Base-by-base conservation (phyloP, 164 flowering plant genomes). In the Euptelea pleiosperma region DNA sequence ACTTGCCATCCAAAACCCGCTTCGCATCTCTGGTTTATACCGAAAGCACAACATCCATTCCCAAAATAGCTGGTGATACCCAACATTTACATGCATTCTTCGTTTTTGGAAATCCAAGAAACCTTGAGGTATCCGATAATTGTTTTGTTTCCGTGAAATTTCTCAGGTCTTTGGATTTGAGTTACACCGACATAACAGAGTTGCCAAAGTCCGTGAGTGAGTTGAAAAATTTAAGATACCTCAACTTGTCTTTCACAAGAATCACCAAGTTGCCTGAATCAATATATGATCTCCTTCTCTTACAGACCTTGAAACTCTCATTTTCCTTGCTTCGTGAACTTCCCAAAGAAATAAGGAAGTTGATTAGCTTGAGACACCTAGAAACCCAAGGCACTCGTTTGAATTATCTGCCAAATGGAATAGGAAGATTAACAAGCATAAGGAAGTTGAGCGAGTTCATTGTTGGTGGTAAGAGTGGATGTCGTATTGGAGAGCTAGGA, bases 141-240 rank as follows among this genome's bases (percentile, higher is more conserved):
- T 19, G 25, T n/a, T 24, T 55, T 35, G n/a, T 34, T 3, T 54
- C 15, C 0, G 40, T 63, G 26, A 60, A 31, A 33, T 4, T 2
- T 8, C 25, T 67, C 3, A 29, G 71, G 2, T 6, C 30, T 1
- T 37, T 72, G 29, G 62, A 49, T 15, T 46, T 67, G 37, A 15
- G 22, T 1, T 8, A 6, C 0, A 9, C 31, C 3, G 6, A 12
- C 0, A 1, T 47, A 0, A 8, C 36, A 3, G 41, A 18, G 14
- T 3, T 72, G 30, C 63, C 75, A 35, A 29, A 22, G 4, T 63
- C 68, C 7, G n/a, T 72, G 21, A 52, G 66, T 14, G 15, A 19
- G 2, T 18, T 72, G 56, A 67, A 59, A 40, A 62, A 56, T 36
- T 45, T 72, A 33, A 64, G 68, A 18, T 63, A 59, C 31, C 62